Evolutionary conservation across 78 protist genomes (phyloP), one percentile per base, ranked within the genome.

Genomic region (Pelomyxa schiedti): DNA sequence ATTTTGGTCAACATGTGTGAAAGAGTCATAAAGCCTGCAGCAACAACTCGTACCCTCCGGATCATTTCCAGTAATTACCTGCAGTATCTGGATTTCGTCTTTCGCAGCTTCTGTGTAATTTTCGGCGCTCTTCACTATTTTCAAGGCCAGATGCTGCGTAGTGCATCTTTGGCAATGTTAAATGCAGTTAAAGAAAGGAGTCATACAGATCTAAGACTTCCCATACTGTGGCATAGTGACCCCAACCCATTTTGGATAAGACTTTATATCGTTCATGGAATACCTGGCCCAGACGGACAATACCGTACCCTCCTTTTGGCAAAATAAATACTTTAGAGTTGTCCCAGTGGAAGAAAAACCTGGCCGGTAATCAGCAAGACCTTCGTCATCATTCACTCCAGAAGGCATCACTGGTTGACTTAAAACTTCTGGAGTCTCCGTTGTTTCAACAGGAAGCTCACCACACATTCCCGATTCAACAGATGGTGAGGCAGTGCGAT

Each of bases 141-240:
- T 94, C 28, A 94, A 64, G 0, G 97, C 97, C 0, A 81, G 91
- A 8, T 74, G 47, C 40, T 40, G 4, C 35, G 8, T 28, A 26
- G 47, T 47, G 37, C 68, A 36, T 67, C 30, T 26, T 76, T 4
- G 75, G 77, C 30, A 36, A 29, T 1, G 0, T 29, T 26, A 41
- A 80, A 8, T 16, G 70, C 2, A 71, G 2, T 3, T 63, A 76
- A 76, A 42, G 82, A 41, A 9, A 4, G 5, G 8, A 1, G 42
- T 28, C 53, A 35, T 67, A 39, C 87, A 42, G 4, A 43, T 95
- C 98, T 41, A 43, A 24, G 39, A 88, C 85, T 42, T 92, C 78
- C 98, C 99, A 97, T 7, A 97, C 99, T 16, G 99, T 97, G 7
- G 95, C 88, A 58, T 95, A 97, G 81, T 97, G 96, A 0, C 99